Base-by-base conservation (phyloP, 768 basidiomycete genomes). In the Lentinula lateritia region DNA sequence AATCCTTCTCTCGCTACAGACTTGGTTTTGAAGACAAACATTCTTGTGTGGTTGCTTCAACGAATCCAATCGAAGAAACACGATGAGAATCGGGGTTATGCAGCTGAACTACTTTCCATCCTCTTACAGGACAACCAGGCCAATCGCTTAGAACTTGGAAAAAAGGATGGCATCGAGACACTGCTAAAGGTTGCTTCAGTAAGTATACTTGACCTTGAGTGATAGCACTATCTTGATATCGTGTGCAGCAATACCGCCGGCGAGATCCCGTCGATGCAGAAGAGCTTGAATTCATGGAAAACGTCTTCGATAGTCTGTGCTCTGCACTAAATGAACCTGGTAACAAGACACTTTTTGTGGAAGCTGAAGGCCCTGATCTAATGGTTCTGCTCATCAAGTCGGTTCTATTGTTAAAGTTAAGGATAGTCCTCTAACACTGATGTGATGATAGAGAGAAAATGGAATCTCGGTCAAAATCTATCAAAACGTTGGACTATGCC, bases 321-420 rank as follows among this genome's bases (percentile, higher is more conserved):
- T 95, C 95, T 0, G 82, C 88, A 0, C 78, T 98, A 23, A 83
- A 79, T 38, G 95, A 96, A 72, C 78, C 87, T 13, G 78, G 86
- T 52, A 85, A 90, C 70, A 98, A 98, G 73, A 72, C 80, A 16
- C 74, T 86, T 3, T 98, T 99, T 74, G 75, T 94, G n/a, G 84
- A 87, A 9, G 88, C 88, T 18, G 97, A 99, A 72, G 97, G 97
- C 1, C 86, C 94, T 13, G 97, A 99, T 67, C 81, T 99, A 38
- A 98, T 98, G 95, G 83, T 97, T n/a, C 79, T 98, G 64, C 90
- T 97, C 83, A 95, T 98, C 90, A 96, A 90, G 94, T 95, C 66
- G 50, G 86, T 75, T 34, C 42, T 58, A 7, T 39, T 50, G 20
- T 28, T 50, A 4, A 6, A n/a, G n/a, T n/a, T n/a, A n/a, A 32